Conservation (phyloP, 352 stramenopile species). For the Nothophytophthora sp. region DNA sequence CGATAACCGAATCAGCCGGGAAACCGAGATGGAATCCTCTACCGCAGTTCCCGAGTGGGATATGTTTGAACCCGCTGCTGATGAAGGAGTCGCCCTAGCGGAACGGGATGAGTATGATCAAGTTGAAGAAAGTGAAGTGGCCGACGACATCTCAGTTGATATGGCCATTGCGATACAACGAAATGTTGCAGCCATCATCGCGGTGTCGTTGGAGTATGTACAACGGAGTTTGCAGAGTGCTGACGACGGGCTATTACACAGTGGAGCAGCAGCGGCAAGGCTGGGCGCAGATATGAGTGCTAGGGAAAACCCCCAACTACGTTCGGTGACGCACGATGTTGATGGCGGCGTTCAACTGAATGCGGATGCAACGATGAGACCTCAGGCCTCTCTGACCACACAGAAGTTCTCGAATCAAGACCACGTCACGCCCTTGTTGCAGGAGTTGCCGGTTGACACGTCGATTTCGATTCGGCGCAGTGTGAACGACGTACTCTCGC, state of each 20-base stretch:
- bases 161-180: slow-evolving; percentile 25
- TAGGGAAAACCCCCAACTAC: neutral
- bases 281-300: neutral
- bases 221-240: slow-evolving; percentile 17
- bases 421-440: neutral
- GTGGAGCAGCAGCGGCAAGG: neutral
- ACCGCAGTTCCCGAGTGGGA: too few relatives aligned
- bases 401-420: neutral
- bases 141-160: slow-evolving; percentile 7
- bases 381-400: neutral
- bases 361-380: neutral
- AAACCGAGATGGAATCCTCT: too few relatives aligned
- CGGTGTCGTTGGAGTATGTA: slow-evolving; percentile 30
- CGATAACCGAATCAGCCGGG: too few relatives aligned
- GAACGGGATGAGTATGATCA: neutral
- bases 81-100: neutral
- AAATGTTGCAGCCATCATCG: slow-evolving; percentile 32
- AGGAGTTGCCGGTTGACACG: slow-evolving; percentile 19
- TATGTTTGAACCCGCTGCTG: too few relatives aligned
- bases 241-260: slow-evolving; percentile 1
- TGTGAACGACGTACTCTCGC: slow-evolving; percentile 31
- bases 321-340: neutral
- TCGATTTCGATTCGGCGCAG: slow-evolving; percentile 32
- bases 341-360: neutral
- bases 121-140: neutral